Evolutionary conservation across 1,284 basidiomycete species (phyloP), one percentile per base, ranked within the genome.

Genomic region (Pulveroboletus sp.): DNA sequence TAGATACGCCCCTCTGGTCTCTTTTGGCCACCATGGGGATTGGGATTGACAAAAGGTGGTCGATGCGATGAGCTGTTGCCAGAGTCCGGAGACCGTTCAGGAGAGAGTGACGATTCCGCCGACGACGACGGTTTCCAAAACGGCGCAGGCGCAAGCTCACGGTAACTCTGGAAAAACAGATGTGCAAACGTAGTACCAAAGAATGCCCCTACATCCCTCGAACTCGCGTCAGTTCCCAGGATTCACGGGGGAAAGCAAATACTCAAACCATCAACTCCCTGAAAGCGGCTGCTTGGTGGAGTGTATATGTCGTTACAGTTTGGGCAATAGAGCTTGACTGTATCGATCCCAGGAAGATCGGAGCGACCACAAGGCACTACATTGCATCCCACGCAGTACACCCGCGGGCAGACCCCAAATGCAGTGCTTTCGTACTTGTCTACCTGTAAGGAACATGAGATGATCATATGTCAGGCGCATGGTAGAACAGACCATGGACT

Each of bases 151-250:
- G 91, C 84, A 35, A 94, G 82, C 71, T 95, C 92, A 36, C 93
- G 89, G 76, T 97, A 99, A 60, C 91, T 95, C 71, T 98, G 95
- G 79, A 98, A 98, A 75, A 99, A 93, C 35, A 99, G 82, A 67
- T 98, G 95, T 0, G 96, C 84, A 73, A 99, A 99, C 10, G 97
- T 98, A 0, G 97, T 98, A 24, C 97, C 97, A 75, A 99, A 99
- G 78, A 98, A 99, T 19, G 97, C 96, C 56, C 95, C 94, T 97
- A 68, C 42, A 56, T 58, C 54, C 54, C 56, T 65, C 61, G 54
- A 59, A 64, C 58, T 56, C 45, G 37, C 51, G 43, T 66, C 54
- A 67, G 60, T 49, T 56, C 35, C 44, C 46, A 40, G 43, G 45
- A n/a, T 45, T 24, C 49, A 32, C 39, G 43, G 50, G n/a, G 42